These are phyloP conservation scores for Penicillium antarcticum DNA, from an alignment of 495 filamentous ascomycete genomes.

Conservation along the genomic window DNA sequence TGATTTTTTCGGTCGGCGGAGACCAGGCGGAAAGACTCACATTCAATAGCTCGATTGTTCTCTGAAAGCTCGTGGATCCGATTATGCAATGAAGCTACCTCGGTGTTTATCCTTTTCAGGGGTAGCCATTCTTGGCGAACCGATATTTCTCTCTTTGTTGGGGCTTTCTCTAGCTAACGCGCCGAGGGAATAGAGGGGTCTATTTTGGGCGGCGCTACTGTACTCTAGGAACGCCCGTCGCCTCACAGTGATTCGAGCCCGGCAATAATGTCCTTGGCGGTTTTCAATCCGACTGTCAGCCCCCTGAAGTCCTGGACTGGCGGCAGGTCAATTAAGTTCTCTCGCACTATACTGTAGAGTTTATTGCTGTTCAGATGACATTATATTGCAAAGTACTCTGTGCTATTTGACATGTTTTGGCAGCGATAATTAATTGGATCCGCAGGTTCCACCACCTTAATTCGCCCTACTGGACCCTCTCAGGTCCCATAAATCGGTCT, in stretches of 20 bases:
- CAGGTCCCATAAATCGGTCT: background rate
- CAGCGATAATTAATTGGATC: conserved; percentile 10
- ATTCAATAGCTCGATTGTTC: too few species aligned
- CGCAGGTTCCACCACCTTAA: conserved; percentile 25
- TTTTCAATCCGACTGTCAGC: background rate
- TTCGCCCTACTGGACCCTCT: background rate
- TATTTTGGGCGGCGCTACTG: conserved; percentile 3
- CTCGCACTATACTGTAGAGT: too few species aligned
- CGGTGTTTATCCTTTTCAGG: background rate
- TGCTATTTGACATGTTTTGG: background rate
- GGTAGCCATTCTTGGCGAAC: background rate
- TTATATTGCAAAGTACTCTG: too few species aligned
- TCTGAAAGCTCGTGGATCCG: too few species aligned
- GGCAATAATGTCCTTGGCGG: conserved; percentile 1
- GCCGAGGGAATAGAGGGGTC: background rate
- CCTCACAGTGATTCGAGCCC: background rate
- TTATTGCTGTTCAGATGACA: too few species aligned
- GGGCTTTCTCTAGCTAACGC: too few species aligned
- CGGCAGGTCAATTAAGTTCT: background rate
- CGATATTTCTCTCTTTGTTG: background rate
- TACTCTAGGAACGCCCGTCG: background rate
- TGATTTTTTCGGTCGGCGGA: too few species aligned
- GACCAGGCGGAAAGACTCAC: background rate
- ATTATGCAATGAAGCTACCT: background rate
- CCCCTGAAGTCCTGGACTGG: background rate